A percentile compares a stretch with the other conserved stretches of the same genome.
Conservation (phyloP, 495 filamentous ascomycete genomes). For the Daldinia childiae region DNA sequence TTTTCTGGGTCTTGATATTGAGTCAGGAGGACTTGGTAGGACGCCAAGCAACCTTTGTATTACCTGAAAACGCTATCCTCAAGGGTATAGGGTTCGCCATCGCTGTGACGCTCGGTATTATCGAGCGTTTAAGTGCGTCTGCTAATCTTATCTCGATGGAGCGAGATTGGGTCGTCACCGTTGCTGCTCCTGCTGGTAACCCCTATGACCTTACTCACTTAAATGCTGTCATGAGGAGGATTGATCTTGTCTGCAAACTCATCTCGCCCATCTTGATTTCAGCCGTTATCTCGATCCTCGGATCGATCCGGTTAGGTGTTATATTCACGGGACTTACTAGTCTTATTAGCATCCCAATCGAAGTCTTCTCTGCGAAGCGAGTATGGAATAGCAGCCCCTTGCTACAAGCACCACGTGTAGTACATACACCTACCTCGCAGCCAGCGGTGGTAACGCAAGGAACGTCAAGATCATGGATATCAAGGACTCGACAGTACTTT, state of each 20-base stretch:
- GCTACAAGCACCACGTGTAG: slow-evolving; percentile 42
- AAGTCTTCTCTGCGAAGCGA: slow-evolving; percentile 50
- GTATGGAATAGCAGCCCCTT: slow-evolving; percentile 50
- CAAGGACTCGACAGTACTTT: slow-evolving; percentile 31
- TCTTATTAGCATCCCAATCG: slow-evolving; percentile 49
- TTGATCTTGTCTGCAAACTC: slow-evolving; percentile 78
- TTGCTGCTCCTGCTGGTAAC: slow-evolving; percentile 45
- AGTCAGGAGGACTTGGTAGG: slow-evolving; percentile 46
- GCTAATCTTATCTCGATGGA: slow-evolving; percentile 72
- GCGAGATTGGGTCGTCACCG: slow-evolving; percentile 68
- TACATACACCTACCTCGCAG: slow-evolving; percentile 28
- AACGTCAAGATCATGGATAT: slow-evolving; percentile 31
- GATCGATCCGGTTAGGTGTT: slow-evolving; percentile 61
- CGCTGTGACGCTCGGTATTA: slow-evolving; percentile 61
- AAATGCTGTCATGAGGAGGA: slow-evolving; percentile 73
- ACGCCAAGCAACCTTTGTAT: slow-evolving; percentile 8
- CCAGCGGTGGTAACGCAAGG: slow-evolving; percentile 4
- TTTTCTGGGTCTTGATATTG: slow-evolving; percentile 57
- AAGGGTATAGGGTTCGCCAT: slow-evolving; percentile 53
- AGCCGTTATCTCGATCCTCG: slow-evolving; percentile 53
- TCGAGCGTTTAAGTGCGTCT: slow-evolving; percentile 65
- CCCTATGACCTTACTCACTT: slow-evolving; percentile 56
- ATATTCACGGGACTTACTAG: slow-evolving; percentile 54
- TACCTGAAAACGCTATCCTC: slow-evolving; percentile 20
- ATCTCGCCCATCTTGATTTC: slow-evolving; percentile 68